Conservation (phyloP, 805 yeast genomes). For the Spathaspora girioi region DNA sequence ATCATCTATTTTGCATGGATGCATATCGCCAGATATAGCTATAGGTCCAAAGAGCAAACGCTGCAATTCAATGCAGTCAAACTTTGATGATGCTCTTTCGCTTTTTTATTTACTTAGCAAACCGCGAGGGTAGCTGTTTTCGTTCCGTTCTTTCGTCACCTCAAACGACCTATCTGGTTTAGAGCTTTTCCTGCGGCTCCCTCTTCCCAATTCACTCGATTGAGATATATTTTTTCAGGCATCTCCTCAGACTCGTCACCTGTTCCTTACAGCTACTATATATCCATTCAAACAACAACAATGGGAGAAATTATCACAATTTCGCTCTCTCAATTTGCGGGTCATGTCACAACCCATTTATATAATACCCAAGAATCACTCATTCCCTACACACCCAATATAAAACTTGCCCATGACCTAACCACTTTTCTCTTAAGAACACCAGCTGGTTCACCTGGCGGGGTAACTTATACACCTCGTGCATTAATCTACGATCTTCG, state of each 20-base stretch:
- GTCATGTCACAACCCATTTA: conserved; percentile 75
- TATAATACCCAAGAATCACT: conserved; percentile 76
- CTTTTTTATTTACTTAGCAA: too few species aligned
- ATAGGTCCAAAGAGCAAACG: too few species aligned
- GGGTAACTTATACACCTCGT: conserved; percentile 70
- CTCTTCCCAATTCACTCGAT: background rate
- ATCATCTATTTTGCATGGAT: too few species aligned
- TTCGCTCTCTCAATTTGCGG: conserved; percentile 69
- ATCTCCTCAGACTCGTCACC: background rate
- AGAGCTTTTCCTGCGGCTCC: background rate
- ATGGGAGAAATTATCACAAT: conserved; percentile 64
- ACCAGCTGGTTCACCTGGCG: conserved; percentile 22
- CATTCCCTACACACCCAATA: conserved; percentile 46
- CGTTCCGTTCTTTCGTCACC: too few species aligned
- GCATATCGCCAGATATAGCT: too few species aligned
- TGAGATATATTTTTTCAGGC: background rate
- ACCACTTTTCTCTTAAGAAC: conserved; percentile 32
- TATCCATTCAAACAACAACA: background rate
- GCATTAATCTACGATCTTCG: conserved; percentile 75
- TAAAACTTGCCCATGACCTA: conserved; percentile 47
- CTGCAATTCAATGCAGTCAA: background rate
- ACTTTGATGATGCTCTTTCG: background rate
- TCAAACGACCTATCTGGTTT: background rate
- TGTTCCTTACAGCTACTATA: background rate
- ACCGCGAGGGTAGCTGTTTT: too few species aligned